Evolutionary conservation across 2,329 filamentous ascomycete species (phyloP), one percentile per base, ranked within the genome.

Genomic region (Neurospora sp.): DNA sequence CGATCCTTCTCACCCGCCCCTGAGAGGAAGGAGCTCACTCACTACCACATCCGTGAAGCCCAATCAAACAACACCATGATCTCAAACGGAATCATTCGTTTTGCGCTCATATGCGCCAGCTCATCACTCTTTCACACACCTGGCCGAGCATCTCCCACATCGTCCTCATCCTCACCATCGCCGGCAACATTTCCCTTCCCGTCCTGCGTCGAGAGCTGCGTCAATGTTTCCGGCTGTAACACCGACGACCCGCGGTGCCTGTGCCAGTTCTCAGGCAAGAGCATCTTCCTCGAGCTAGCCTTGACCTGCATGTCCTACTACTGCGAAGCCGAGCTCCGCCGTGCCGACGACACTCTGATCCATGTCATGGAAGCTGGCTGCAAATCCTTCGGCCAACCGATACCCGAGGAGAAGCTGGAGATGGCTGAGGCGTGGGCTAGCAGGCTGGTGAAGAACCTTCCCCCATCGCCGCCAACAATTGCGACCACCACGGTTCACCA

Each of bases 251-350:
- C 77, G 13, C 75, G 75, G 67, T 82, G 81, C 74, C 74, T 83
- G 68, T 83, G 81, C 76, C 75, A 75, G 69, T 62, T 62, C 52
- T 75, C 76, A 23, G 78, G 79, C 6, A 71, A 70, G 33, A 76
- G 73, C 1, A 76, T 75, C 40, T 79, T 82, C 68, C 77, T 83
- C 6, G 76, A 78, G 17, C 76, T 79, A 46, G 77, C 80, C 38
- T 75, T 80, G 17, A 75, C 76, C n/a, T 83, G 81, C 75, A 79
- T 80, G 74, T 80, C 78, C 74, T 76, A 76, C 70, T 77, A 77
- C 71, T 83, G 82, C 75, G 70, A 76, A 15, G 69, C 76, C 28
- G 73, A 76, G 62, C 73, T 82, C 5, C 71, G 67, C 66, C 43
- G 70, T 38, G 78, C 77, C 67, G 77, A 78, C 36, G 72, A 73